phyloP scores from a whole-genome alignment of 306 rosid species.

The Cercis canadensis region DNA sequence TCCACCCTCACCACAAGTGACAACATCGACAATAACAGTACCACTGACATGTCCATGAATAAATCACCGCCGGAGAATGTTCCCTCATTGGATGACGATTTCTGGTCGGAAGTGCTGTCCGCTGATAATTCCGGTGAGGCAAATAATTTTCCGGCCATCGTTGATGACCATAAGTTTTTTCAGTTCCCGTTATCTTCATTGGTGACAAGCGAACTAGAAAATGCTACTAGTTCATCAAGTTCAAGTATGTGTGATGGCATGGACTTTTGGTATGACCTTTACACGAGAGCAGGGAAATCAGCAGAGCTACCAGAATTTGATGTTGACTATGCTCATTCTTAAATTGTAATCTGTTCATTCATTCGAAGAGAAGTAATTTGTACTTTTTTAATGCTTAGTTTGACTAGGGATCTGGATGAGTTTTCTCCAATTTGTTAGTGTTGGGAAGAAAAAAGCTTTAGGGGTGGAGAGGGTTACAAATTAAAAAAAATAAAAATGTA shows the following conservation, averaged over 20 bases:
- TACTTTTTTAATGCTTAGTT: too few species aligned
- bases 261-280: slow-evolving; percentile 74
- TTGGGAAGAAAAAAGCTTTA: background rate
- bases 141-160: slow-evolving; percentile 23
- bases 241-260: slow-evolving; percentile 32
- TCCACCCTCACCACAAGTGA: slow-evolving; percentile 41
- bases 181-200: slow-evolving; percentile 38
- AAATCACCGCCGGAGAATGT: slow-evolving; percentile 32
- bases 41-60: background rate
- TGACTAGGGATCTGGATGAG: background rate
- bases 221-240: slow-evolving; percentile 31
- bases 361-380: background rate
- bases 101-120: slow-evolving; percentile 74
- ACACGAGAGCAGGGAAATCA: slow-evolving; percentile 57
- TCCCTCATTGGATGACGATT: slow-evolving; percentile 61
- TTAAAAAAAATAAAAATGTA: background rate
- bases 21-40: background rate
- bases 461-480: too few species aligned
- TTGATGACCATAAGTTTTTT: background rate
- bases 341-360: background rate
- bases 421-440: background rate
- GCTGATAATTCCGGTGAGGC: slow-evolving; percentile 37
- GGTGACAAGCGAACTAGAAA: slow-evolving; percentile 13
- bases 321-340: background rate
- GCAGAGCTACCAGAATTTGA: slow-evolving; percentile 44